Conservation (phyloP, 164 flowering plant genomes). For the Hamamelis virginiana region DNA sequence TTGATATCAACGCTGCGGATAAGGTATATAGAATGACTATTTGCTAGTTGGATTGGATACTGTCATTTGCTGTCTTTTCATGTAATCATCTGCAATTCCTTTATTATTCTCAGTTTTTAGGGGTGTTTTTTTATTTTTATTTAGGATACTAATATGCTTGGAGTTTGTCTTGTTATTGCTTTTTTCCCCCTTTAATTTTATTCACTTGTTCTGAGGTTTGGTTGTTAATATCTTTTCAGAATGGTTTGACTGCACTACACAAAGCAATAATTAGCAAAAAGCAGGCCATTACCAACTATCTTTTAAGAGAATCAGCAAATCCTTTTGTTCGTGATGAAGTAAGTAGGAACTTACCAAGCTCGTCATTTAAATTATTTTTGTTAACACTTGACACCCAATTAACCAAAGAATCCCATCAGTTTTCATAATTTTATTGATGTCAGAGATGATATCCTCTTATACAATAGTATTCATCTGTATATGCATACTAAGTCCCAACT, state of each 20-base stretch:
- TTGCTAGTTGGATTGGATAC: not conserved
- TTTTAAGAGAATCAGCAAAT: slow-evolving; percentile 85
- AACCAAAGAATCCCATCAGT: not conserved
- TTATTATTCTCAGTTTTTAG: no score
- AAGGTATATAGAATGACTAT: slow-evolving; percentile 42
- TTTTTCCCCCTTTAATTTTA: not conserved
- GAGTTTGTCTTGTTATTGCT: not conserved
- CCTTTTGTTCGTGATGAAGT: slow-evolving; percentile 83
- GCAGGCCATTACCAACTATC: slow-evolving; percentile 82
- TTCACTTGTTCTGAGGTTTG: slow-evolving; percentile 2
- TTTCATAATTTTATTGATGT: not conserved
- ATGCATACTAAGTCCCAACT: not conserved
- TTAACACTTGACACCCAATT: not conserved
- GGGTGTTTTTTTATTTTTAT: not conserved
- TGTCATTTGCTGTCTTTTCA: not conserved
- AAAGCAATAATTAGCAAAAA: slow-evolving; percentile 79
- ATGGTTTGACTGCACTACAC: slow-evolving; percentile 87
- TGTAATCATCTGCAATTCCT: not conserved
- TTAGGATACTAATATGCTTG: not conserved
- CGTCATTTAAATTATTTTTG: not conserved
- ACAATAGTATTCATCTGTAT: not conserved
- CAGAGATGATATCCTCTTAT: not conserved
- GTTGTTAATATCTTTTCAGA: slow-evolving; percentile 32
- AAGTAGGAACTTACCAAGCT: slow-evolving; percentile 25
- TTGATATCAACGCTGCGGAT: slow-evolving; percentile 76